phyloP scores from a whole-genome alignment of 2,329 filamentous ascomycete genomes.

The Periconia macrospinosa region DNA sequence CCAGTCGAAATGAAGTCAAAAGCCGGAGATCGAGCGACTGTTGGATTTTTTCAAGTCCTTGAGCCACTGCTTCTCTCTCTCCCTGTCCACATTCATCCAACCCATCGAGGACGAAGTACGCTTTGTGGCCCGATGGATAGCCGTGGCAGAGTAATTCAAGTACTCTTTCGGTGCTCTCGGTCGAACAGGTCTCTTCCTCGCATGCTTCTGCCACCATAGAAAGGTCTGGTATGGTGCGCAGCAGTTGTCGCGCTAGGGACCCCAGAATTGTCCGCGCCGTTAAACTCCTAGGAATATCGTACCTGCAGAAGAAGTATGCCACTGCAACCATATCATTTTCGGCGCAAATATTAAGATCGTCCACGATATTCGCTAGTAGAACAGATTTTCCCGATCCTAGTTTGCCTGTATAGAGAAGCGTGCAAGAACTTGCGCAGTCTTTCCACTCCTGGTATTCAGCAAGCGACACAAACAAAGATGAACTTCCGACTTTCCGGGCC shows the following conservation, averaged over 20 bases:
- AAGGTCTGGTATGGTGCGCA: slow-evolving; percentile 27
- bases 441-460: not conserved
- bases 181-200: not conserved
- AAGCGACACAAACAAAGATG: slow-evolving; percentile 25
- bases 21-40: no score
- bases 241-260: slow-evolving; percentile 40
- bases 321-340: slow-evolving; percentile 5
- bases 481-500: slow-evolving; percentile 44
- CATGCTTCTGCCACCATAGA: slow-evolving; percentile 3
- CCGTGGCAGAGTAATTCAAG: no score
- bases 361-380: slow-evolving; percentile 48
- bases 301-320: slow-evolving; percentile 32
- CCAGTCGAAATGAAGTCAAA: no score
- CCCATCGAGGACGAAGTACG: not conserved
- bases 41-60: no score
- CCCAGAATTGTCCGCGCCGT: slow-evolving; percentile 26
- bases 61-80: no score
- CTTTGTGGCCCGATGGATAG: not conserved
- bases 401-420: slow-evolving; percentile 44
- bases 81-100: not conserved
- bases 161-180: no score
- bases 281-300: slow-evolving; percentile 25
- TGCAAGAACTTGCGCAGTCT: slow-evolving; percentile 16
- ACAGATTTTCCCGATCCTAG: slow-evolving; percentile 53
- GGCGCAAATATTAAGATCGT: slow-evolving; percentile 19